These are phyloP conservation scores for Cercospora zeina DNA, from an alignment of 2,329 filamentous ascomycete species.

Conservation along the genomic window DNA sequence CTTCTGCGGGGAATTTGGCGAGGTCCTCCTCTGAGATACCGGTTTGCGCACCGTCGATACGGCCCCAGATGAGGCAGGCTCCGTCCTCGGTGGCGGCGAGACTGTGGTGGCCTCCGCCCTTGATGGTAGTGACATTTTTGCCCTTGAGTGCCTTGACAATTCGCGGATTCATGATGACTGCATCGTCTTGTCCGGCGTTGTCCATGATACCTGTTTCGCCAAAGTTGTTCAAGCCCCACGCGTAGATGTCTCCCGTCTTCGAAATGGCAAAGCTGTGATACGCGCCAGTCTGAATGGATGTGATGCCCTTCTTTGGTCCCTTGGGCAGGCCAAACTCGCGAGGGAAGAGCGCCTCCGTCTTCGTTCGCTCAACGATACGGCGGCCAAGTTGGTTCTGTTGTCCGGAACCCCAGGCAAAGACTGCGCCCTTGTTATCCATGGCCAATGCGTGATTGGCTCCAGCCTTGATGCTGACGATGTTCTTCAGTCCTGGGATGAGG, in stretches of 20 bases:
- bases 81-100: slow-evolving; percentile 51
- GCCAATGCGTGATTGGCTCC: slow-evolving; percentile 73
- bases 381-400: slow-evolving; percentile 71
- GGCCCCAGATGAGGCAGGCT: slow-evolving; percentile 61
- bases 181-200: slow-evolving; percentile 66
- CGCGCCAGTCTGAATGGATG: slow-evolving; percentile 66
- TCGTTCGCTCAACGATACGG: slow-evolving; percentile 61
- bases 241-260: slow-evolving; percentile 68
- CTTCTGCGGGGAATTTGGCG: slow-evolving; percentile 57
- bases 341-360: slow-evolving; percentile 57
- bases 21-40: slow-evolving; percentile 50
- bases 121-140: slow-evolving; percentile 65
- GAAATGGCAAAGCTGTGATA: slow-evolving; percentile 80
- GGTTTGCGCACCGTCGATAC: slow-evolving; percentile 60
- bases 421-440: slow-evolving; percentile 63
- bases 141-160: slow-evolving; percentile 65
- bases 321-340: slow-evolving; percentile 58
- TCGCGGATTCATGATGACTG: slow-evolving; percentile 70
- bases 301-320: slow-evolving; percentile 53
- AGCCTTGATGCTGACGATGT: slow-evolving; percentile 63
- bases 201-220: slow-evolving; percentile 71
- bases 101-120: slow-evolving; percentile 76
- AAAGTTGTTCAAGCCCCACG: slow-evolving; percentile 87
- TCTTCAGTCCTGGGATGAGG: slow-evolving; percentile 63
- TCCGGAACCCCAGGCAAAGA: slow-evolving; percentile 71